Percentiles rank a stretch among this genome's conserved stretches.
phyloP scores from a whole-genome alignment of 192 early-diverging fungal genomes.

The Umbelopsis ramanniana region DNA sequence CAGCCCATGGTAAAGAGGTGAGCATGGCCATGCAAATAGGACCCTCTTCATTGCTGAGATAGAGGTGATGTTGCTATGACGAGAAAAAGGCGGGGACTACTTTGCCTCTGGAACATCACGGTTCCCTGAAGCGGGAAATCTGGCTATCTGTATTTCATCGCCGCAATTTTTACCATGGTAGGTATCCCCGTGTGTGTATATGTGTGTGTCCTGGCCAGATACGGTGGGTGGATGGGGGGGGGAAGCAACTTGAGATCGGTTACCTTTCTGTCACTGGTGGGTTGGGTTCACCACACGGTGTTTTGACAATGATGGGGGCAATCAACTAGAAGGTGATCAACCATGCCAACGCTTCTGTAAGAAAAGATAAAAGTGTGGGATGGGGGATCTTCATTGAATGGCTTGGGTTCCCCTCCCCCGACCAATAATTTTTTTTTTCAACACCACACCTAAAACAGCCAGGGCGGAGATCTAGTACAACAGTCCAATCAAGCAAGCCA shows the following conservation, averaged over 20 bases:
- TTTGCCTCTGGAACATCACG: not conserved
- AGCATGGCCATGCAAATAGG: not conserved
- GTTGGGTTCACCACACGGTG: too few species aligned
- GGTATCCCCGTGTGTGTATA: constrained; percentile 1
- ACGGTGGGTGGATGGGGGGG: not conserved
- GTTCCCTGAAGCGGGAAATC: not conserved
- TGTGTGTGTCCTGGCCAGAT: not conserved
- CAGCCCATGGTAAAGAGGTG: too few species aligned
- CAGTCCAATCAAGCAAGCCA: constrained; percentile 11
- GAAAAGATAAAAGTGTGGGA: too few species aligned
- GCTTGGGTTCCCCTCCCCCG: not conserved
- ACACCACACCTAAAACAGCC: constrained; percentile 23
- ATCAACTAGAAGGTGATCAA: too few species aligned
- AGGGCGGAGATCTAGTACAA: constrained; percentile 16
- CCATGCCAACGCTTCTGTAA: too few species aligned
- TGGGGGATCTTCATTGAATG: too few species aligned
- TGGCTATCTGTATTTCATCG: not conserved
- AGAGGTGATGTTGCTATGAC: too few species aligned
- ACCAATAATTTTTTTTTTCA: constrained; percentile 14
- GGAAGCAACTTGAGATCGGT: not conserved
- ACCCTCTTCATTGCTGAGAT: too few species aligned
- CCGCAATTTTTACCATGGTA: constrained; percentile 21
- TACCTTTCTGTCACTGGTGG: too few species aligned
- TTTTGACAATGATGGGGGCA: not conserved
- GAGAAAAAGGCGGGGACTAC: too few species aligned